A percentile compares a stretch with the other conserved stretches of the same genome.
Conservation (phyloP, 768 basidiomycete species). For the Psilocybe azurescens region DNA sequence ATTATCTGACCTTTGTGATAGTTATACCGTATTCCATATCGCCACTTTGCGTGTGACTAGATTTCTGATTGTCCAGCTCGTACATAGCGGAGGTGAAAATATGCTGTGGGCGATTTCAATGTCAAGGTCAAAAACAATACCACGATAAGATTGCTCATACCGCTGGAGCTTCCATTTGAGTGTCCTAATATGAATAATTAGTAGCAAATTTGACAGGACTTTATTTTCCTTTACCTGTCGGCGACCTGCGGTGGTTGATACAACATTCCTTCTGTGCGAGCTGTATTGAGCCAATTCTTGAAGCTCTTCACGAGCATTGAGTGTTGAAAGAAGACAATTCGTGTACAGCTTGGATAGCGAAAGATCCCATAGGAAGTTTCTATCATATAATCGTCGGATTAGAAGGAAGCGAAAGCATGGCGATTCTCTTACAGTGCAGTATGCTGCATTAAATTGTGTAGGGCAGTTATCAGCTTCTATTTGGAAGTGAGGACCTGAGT, state of each 20-base stretch:
- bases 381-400: constrained; percentile 11
- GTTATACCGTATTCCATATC: constrained; percentile 3
- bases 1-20: neutral
- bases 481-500: neutral
- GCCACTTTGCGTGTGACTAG: neutral
- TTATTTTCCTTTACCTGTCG: constrained; percentile 10
- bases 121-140: too few species aligned
- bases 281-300: constrained; percentile 31
- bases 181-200: neutral
- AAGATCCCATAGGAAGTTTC: constrained; percentile 57
- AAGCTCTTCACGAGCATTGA: constrained; percentile 47
- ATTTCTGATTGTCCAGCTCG: constrained; percentile 1
- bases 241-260: constrained; percentile 25
- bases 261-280: constrained; percentile 22
- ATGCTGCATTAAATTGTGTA: constrained; percentile 29
- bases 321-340: constrained; percentile 54
- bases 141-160: neutral
- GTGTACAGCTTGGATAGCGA: constrained; percentile 52
- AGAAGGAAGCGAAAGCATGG: neutral
- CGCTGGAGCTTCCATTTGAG: neutral
- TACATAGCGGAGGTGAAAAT: neutral
- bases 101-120: neutral
- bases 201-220: neutral
- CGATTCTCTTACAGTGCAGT: constrained; percentile 44
- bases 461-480: neutral